Base-by-base conservation (phyloP, 306 rosid species). In the Hippophae rhamnoides region DNA sequence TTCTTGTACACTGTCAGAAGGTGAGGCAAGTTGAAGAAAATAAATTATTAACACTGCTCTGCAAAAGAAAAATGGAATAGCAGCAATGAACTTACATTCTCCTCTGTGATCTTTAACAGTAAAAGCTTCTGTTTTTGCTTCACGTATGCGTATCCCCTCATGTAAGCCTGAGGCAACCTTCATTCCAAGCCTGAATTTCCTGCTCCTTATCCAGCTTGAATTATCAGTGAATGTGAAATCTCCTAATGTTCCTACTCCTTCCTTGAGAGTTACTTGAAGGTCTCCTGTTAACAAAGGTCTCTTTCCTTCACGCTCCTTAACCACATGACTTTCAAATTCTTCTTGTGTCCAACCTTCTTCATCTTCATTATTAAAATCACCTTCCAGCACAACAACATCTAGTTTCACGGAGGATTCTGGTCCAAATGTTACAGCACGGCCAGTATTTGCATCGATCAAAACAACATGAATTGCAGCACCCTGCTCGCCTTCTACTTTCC, bases 401-500 rank as follows among this genome's bases (percentile, higher is more conserved):
- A 93, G 90, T 69, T 93, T 93, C 46, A 75, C 56, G 60, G 70
- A 80, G 57, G 90, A 81, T 76, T 86, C 95, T 62, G 84, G 86
- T 48, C 97, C 97, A 64, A 82, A 78, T 41, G 90, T 77, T 53
- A 89, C 78, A 65, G 75, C 76, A 52, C 44, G 73, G 27, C 82
- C 78, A 62, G 76, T 71, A 70, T 71, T 80, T 26, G 72, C 69
- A 86, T 93, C 99, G 64, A 82, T 43, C 70, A 93, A 76, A 64
- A 93, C 95, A 41, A 86, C 79, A 70, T 93, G 99, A 72, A 93
- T 81, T 60, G 90, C 72, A 76, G 97, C 99, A 63, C 99, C 99
- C 80, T 82, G 99, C 88, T 89, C 99, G 51, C 99, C 99, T 76
- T 93, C 99, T 41, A 93, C 99, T 78, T 93, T 93, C 77, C 99